Base-by-base conservation (phyloP, 345 rosid species). In the Eucalyptus cloeziana region DNA sequence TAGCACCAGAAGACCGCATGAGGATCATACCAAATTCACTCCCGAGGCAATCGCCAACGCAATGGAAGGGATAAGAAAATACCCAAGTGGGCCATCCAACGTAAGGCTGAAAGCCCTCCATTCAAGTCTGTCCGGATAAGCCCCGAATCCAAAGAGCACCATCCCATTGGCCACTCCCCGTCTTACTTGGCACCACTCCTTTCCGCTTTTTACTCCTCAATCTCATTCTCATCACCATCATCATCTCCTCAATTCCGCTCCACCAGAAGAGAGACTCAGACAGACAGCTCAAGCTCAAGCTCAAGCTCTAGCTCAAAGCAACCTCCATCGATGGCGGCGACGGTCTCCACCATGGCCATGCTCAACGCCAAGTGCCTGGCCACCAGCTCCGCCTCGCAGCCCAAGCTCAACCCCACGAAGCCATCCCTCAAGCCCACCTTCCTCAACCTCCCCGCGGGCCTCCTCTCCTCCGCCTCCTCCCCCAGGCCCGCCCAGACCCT, bases 331-430 rank as follows among this genome's bases (percentile, higher is more conserved):
- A 95, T 94, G 96, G 96, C 96, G 7, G 93, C 97, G 43, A 90
- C 95, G 2, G 93, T 96, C 91, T 94, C 98, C 10, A 93, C 98
- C 60, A 93, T 96, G 94, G 94, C 96, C 81, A 92, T 91, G 76
- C 91, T 95, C 88, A 93, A 92, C 44, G 92, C 95, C 88, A 96
- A 92, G 90, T 96, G 98, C 92, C 31, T 94, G 60, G 90, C 87
- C 91, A 67, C 87, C 90, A 90, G 14, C 92, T 87, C 93, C 86
- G 88, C 89, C 90, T 91, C 89, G 86, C 91, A 92, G 83, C 92
- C 45, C 89, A 86, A 49, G 87, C 87, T 76, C 88, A 92, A 52
- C 88, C 92, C 94, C 79, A 54, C 91, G 44, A 92, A 91, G 81
- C 92, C 92, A 13, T 1, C 91, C 40, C 10, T 91, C 27, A 92